These are phyloP conservation scores for Fusarium nematophilum DNA, from an alignment of 2,329 filamentous ascomycete genomes.

Conservation along the genomic window DNA sequence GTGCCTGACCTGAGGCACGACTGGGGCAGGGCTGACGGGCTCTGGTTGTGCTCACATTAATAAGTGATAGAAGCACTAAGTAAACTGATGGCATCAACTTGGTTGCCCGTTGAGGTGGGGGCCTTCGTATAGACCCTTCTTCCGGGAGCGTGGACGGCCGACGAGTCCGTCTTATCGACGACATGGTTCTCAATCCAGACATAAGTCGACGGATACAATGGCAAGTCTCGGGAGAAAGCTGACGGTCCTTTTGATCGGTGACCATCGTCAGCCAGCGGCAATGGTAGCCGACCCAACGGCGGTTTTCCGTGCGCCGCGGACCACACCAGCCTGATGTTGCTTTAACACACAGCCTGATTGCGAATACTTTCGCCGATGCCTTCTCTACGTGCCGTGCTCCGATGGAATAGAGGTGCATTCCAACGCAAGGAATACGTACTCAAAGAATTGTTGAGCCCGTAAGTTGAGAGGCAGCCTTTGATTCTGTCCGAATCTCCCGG, in stretches of 20 bases:
- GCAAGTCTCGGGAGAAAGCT: constrained; percentile 1
- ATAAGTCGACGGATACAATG: neutral
- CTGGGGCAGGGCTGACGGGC: constrained; percentile 22
- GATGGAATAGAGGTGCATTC: neutral
- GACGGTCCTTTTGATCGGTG: neutral
- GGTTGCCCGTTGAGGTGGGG: neutral
- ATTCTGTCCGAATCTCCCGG: constrained; percentile 16
- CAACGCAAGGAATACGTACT: neutral
- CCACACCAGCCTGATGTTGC: constrained; percentile 6
- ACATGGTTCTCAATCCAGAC: neutral
- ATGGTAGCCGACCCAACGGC: neutral
- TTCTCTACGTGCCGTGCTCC: constrained; percentile 1
- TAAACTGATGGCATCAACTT: constrained; percentile 9
- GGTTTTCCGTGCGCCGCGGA: neutral
- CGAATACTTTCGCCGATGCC: neutral
- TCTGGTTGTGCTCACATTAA: neutral
- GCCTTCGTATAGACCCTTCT: constrained; percentile 8
- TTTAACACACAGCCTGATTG: constrained; percentile 5
- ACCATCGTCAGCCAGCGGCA: constrained; percentile 3
- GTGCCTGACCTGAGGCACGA: constrained; percentile 14
- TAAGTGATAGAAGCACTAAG: constrained; percentile 9
- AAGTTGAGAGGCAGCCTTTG: constrained; percentile 16
- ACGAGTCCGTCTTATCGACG: neutral
- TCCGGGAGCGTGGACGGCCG: constrained; percentile 1
- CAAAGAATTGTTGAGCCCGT: neutral